Evolutionary conservation across 495 filamentous ascomycete genomes (phyloP).

Genomic region (Neurospora intermedia): DNA sequence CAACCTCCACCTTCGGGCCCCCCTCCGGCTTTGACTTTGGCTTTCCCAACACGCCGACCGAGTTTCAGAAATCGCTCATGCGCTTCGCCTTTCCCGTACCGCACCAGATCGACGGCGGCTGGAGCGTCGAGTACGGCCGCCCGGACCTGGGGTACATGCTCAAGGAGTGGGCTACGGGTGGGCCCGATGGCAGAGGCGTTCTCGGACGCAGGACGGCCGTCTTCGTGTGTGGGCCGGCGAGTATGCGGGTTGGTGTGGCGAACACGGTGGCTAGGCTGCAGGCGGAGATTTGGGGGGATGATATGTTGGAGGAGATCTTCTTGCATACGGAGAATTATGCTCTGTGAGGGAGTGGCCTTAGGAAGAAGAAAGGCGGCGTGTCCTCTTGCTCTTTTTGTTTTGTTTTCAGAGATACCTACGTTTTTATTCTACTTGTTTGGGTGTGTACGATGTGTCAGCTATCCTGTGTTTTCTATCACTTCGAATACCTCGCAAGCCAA

Average conservation of each 20-base stretch:
- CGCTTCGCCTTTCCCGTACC: conserved; percentile 69
- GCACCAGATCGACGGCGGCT: conserved; percentile 63
- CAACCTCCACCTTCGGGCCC: conserved; percentile 34
- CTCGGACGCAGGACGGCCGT: conserved; percentile 81
- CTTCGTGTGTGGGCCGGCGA: conserved; percentile 83
- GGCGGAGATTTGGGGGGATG: conserved; percentile 65
- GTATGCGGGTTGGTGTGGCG: conserved; percentile 79
- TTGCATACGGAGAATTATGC: conserved; percentile 94
- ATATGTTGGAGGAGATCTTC: conserved; percentile 78
- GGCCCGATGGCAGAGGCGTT: conserved; percentile 45
- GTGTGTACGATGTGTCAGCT: neutral
- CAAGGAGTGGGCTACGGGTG: conserved; percentile 57
- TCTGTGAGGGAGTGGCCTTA: conserved; percentile 33
- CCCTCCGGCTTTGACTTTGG: conserved; percentile 59
- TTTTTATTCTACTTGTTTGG: neutral
- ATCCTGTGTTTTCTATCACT: neutral
- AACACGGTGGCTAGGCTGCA: conserved; percentile 76
- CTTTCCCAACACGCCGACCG: conserved; percentile 62
- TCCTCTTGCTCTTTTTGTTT: neutral
- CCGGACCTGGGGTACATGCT: conserved; percentile 81
- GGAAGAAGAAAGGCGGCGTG: neutral
- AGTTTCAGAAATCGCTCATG: conserved; percentile 74
- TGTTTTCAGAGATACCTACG: neutral
- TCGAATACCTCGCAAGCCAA: neutral
- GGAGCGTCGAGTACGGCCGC: conserved; percentile 87